Conservation (phyloP, 2,329 filamentous ascomycete genomes). For the Cladophialophora immunda region DNA sequence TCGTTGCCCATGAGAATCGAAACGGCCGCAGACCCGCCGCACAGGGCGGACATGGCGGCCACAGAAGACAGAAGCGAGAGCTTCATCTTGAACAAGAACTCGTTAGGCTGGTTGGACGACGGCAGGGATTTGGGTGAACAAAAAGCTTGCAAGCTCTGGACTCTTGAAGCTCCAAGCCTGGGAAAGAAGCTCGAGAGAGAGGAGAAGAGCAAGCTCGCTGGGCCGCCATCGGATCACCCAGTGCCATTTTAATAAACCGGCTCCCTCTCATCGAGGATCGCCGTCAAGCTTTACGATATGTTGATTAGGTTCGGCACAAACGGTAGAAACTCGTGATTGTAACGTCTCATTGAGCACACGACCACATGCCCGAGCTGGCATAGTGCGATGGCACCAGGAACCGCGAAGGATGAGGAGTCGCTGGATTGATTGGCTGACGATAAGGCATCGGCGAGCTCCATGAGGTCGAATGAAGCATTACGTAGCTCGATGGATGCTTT, state of each 20-base stretch:
- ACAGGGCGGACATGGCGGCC: constrained; percentile 9
- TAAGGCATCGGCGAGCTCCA: constrained; percentile 20
- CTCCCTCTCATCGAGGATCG: background rate
- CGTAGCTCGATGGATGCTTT: background rate
- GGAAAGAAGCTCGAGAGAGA: constrained; percentile 6
- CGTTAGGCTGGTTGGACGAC: background rate
- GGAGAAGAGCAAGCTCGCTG: background rate
- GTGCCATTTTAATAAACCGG: constrained; percentile 14
- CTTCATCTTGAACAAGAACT: constrained; percentile 14
- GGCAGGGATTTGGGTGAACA: background rate
- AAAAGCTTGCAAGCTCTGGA: constrained; percentile 6
- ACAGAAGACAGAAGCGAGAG: constrained; percentile 8
- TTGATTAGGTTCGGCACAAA: constrained; percentile 5
- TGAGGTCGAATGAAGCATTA: background rate
- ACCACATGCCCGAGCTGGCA: constrained; percentile 7
- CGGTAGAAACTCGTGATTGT: constrained; percentile 7
- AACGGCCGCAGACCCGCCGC: constrained; percentile 30
- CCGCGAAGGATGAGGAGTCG: background rate
- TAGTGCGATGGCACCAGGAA: constrained; percentile 10
- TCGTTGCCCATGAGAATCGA: constrained; percentile 45
- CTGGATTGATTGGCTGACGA: constrained; percentile 15
- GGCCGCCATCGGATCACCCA: background rate
- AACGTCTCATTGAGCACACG: constrained; percentile 22
- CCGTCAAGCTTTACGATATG: background rate
- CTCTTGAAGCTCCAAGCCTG: background rate